Evolutionary conservation across 2,329 filamentous ascomycete genomes (phyloP).

Genomic region (Exophiala sp.): DNA sequence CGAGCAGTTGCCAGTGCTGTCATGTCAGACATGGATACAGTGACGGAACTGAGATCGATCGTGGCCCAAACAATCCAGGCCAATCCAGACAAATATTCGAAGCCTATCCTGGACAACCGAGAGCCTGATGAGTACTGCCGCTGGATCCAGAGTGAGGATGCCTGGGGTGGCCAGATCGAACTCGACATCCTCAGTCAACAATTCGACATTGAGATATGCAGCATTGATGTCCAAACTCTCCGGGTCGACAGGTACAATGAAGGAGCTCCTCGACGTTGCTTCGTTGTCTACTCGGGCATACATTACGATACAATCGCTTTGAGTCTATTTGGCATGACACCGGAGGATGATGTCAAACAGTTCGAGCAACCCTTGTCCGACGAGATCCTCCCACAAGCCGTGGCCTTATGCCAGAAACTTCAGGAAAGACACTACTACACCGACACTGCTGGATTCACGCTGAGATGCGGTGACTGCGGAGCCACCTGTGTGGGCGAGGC

Average conservation of each 20-base stretch:
- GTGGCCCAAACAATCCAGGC: conserved; percentile 72
- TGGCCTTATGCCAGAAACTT: conserved; percentile 60
- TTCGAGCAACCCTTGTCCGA: conserved; percentile 55
- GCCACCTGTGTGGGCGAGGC: conserved; percentile 41
- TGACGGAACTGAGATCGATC: conserved; percentile 67
- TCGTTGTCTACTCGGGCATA: conserved; percentile 79
- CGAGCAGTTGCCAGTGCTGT: conserved; percentile 77
- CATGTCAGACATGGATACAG: conserved; percentile 59
- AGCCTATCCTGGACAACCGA: conserved; percentile 67
- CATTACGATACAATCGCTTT: conserved; percentile 89
- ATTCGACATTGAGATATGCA: conserved; percentile 79
- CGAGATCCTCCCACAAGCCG: conserved; percentile 52
- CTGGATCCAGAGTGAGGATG: conserved; percentile 72
- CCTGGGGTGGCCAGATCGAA: conserved; percentile 91
- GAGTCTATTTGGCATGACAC: conserved; percentile 56
- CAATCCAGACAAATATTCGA: conserved; percentile 65
- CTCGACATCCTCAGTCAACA: conserved; percentile 76
- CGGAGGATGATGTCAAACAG: conserved; percentile 74
- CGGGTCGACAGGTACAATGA: conserved; percentile 74
- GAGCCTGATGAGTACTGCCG: conserved; percentile 67
- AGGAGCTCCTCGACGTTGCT: conserved; percentile 58
- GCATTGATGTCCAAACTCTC: conserved; percentile 68
- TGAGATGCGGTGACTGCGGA: conserved; percentile 64
- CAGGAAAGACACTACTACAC: conserved; percentile 76
- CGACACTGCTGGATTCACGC: conserved; percentile 71